phyloP scores from a whole-genome alignment of 116 monocot genomes.

The Phalaenopsis hybrid region DNA sequence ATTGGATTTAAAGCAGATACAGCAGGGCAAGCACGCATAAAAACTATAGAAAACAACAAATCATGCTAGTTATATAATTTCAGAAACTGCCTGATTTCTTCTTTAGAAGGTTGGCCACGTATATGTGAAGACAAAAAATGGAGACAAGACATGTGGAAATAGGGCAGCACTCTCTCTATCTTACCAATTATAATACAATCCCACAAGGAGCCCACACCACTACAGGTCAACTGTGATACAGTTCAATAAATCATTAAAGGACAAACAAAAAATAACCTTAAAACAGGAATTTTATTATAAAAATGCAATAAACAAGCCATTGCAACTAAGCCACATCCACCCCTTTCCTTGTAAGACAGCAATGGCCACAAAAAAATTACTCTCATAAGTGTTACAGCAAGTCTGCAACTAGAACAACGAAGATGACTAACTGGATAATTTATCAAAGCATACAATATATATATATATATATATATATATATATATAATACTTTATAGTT shows the following conservation, averaged over 20 bases:
- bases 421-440: neutral
- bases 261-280: conserved; percentile 2
- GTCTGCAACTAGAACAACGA: neutral
- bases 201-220: neutral
- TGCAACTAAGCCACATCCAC: conserved; percentile 2
- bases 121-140: neutral
- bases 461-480: too few species aligned
- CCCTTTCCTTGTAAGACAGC: conserved; percentile 9
- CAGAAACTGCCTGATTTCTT: neutral
- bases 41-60: neutral
- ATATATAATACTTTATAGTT: neutral
- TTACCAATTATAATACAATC: neutral
- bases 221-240: neutral
- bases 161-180: neutral
- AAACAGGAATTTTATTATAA: neutral
- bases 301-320: neutral
- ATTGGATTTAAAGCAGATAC: neutral
- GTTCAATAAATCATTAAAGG: neutral
- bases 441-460: too few species aligned
- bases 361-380: neutral
- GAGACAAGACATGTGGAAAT: conserved; percentile 6
- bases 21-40: neutral
- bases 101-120: conserved; percentile 2
- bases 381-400: neutral
- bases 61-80: neutral